A percentile compares a stretch with the other conserved stretches of the same genome.
These are phyloP conservation scores for Entomophthora muscae DNA, from an alignment of 371 early-diverging fungal genomes.

Conservation along the genomic window DNA sequence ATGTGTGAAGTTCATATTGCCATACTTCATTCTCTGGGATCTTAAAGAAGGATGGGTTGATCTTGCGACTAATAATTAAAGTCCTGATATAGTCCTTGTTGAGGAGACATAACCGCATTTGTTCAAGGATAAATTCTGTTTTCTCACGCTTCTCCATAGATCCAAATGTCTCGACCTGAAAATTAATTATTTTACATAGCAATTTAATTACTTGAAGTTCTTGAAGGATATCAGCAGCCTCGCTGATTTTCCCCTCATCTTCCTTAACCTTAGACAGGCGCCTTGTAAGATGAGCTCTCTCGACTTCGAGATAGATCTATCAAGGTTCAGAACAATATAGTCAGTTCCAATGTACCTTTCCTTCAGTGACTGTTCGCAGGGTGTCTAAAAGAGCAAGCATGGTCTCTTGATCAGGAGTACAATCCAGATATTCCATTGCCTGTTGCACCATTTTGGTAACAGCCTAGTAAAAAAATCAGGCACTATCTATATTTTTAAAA, in stretches of 20 bases:
- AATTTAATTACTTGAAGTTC: slow-evolving; percentile 55
- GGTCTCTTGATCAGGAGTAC: slow-evolving; percentile 57
- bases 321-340: not conserved
- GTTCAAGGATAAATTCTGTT: slow-evolving; percentile 94
- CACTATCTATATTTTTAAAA: too few species aligned
- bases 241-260: slow-evolving; percentile 69
- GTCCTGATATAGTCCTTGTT: slow-evolving; percentile 81
- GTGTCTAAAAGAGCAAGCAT: slow-evolving; percentile 85
- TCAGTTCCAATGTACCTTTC: slow-evolving; percentile 42
- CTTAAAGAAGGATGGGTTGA: slow-evolving; percentile 81
- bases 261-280: slow-evolving; percentile 73
- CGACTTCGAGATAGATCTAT: slow-evolving; percentile 92
- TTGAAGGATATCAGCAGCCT: slow-evolving; percentile 90
- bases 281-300: slow-evolving; percentile 85
- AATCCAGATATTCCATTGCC: slow-evolving; percentile 73
- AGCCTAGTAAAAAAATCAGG: slow-evolving; percentile 29
- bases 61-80: slow-evolving; percentile 87
- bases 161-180: slow-evolving; percentile 89
- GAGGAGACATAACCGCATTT: slow-evolving; percentile 86
- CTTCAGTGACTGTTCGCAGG: slow-evolving; percentile 89
- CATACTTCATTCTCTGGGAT: slow-evolving; percentile 55
- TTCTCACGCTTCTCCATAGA: slow-evolving; percentile 96
- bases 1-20: not conserved
- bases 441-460: slow-evolving; percentile 89
- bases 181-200: not conserved